Percentiles rank a stretch among this genome's conserved stretches.
These are phyloP conservation scores for Yamadazyma triangularis DNA, from an alignment of 1,139 yeast genomes.

Conservation along the genomic window DNA sequence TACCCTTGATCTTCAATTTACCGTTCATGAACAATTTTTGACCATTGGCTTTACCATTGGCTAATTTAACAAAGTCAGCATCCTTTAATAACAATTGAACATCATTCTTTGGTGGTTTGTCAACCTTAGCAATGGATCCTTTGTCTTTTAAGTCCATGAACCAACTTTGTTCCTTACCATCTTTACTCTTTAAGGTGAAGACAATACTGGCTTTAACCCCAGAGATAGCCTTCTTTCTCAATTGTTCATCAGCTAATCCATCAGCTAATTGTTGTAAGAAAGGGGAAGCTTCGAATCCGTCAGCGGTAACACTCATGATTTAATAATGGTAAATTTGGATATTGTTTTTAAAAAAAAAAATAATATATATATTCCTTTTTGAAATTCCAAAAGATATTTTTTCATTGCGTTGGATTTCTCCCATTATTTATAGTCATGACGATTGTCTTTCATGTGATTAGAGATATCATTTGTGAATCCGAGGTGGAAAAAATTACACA, in stretches of 20 bases:
- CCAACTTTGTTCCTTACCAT: constrained; percentile 66
- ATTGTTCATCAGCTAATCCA: constrained; percentile 36
- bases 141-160: constrained; percentile 63
- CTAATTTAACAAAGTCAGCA: constrained; percentile 62
- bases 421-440: background rate
- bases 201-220: constrained; percentile 62
- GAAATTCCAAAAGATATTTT: background rate
- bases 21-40: constrained; percentile 84
- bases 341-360: background rate
- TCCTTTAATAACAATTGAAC: constrained; percentile 65
- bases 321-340: background rate
- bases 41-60: constrained; percentile 75
- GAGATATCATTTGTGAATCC: background rate
- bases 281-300: constrained; percentile 47
- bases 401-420: background rate
- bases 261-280: constrained; percentile 39
- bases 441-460: background rate
- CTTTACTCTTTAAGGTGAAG: constrained; percentile 67
- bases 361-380: background rate
- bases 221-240: constrained; percentile 39
- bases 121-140: constrained; percentile 52
- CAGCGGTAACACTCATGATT: constrained; percentile 30
- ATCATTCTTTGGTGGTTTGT: constrained; percentile 54
- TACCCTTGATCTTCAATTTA: constrained; percentile 80
- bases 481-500: background rate